phyloP scores from a whole-genome alignment of 2,329 filamentous ascomycete genomes.

The Microsporum canis region DNA sequence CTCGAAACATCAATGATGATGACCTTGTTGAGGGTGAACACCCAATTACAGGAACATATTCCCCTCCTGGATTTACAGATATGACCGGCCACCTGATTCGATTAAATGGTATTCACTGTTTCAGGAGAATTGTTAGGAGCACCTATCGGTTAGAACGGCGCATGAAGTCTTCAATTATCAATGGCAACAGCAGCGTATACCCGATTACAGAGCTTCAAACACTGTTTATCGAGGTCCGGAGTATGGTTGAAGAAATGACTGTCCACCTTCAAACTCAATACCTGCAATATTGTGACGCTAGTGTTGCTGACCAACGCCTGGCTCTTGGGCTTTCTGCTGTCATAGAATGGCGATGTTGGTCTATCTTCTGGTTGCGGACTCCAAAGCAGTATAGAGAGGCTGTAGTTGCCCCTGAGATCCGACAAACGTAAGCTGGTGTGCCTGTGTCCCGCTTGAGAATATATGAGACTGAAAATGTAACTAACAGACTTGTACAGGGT shows the following conservation, averaged over 20 bases:
- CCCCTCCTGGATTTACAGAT: constrained; percentile 8
- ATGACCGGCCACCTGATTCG: constrained; percentile 12
- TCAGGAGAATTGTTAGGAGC: constrained; percentile 9
- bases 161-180: not conserved
- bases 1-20: constrained; percentile 11
- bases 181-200: not conserved
- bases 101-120: constrained; percentile 10
- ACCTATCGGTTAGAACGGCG: constrained; percentile 8
- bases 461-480: not conserved
- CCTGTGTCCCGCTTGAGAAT: not conserved
- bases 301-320: constrained; percentile 7
- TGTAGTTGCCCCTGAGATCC: constrained; percentile 8
- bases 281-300: constrained; percentile 9
- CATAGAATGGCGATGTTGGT: constrained; percentile 12
- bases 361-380: constrained; percentile 10
- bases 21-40: constrained; percentile 7
- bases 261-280: not conserved
- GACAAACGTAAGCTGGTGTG: not conserved
- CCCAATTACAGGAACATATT: not conserved
- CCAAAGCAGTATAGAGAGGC: constrained; percentile 10
- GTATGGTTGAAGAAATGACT: not conserved
- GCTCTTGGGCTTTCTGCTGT: constrained; percentile 9
- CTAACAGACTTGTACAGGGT: constrained; percentile 3
- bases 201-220: not conserved
- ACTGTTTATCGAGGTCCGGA: not conserved